Conservation (phyloP, 164 flowering plant genomes). For the Protea cynaroides region DNA sequence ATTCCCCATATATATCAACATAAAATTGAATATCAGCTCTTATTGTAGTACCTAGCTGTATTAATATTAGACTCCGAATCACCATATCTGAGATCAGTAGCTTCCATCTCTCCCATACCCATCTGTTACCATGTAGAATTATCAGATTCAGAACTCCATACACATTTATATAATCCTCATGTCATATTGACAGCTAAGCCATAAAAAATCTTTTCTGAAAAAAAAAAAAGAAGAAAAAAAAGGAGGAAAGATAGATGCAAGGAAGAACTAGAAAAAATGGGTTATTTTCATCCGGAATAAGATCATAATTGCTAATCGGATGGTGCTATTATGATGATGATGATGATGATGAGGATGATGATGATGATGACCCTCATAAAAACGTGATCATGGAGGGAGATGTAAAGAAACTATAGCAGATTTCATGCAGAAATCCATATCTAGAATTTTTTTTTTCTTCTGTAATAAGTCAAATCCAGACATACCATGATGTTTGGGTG, state of each 20-base stretch:
- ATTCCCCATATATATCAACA: too few species aligned
- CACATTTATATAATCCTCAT: not conserved
- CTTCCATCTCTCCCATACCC: slow-evolving; percentile 52
- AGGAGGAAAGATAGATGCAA: too few species aligned
- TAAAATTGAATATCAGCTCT: not conserved
- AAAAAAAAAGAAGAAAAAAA: too few species aligned
- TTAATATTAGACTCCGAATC: slow-evolving; percentile 37
- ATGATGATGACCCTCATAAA: too few species aligned
- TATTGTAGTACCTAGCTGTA: slow-evolving; percentile 30
- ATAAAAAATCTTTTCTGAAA: too few species aligned
- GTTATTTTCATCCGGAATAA: not conserved
- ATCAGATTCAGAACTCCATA: not conserved
- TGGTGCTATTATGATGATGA: too few species aligned
- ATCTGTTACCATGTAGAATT: slow-evolving; percentile 29
- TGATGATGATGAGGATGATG: too few species aligned
- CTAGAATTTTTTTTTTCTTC: not conserved
- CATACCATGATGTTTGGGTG: slow-evolving; percentile 44
- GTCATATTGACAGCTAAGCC: not conserved
- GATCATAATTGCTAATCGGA: too few species aligned
- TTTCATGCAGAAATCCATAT: not conserved
- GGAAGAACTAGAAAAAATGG: not conserved
- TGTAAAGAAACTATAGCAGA: not conserved
- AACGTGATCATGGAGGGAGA: too few species aligned
- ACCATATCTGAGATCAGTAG: slow-evolving; percentile 39
- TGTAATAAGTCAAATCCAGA: not conserved